Evolutionary conservation across 1,139 yeast species (phyloP).

Genomic region (Kodamaea ohmeri): DNA sequence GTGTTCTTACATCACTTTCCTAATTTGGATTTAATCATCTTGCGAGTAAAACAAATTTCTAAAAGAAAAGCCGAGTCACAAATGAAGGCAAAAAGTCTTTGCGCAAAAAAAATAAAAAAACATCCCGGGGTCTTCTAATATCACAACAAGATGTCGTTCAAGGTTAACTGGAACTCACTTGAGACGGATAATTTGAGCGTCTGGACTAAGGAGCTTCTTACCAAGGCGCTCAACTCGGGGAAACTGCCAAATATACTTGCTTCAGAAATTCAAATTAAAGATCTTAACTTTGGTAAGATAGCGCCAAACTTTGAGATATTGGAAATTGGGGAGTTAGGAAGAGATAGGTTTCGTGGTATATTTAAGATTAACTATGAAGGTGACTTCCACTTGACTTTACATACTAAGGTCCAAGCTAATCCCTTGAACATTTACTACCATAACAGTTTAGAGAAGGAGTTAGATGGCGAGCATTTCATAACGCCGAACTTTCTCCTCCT

Average conservation of each 20-base stretch:
- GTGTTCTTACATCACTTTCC: slow-evolving; percentile 5
- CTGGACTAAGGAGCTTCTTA: slow-evolving; percentile 67
- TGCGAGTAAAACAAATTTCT: not conserved
- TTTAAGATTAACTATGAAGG: slow-evolving; percentile 80
- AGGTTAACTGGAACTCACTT: slow-evolving; percentile 76
- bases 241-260: slow-evolving; percentile 74
- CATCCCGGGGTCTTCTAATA: not conserved
- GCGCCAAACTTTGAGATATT: slow-evolving; percentile 80
- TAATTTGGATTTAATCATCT: slow-evolving; percentile 3
- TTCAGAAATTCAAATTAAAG: slow-evolving; percentile 68
- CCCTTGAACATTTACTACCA: slow-evolving; percentile 68
- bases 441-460: slow-evolving; percentile 43
- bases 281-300: slow-evolving; percentile 71
- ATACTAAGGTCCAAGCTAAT: slow-evolving; percentile 83
- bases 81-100: slow-evolving; percentile 1
- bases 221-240: slow-evolving; percentile 76
- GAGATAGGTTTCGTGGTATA: slow-evolving; percentile 79
- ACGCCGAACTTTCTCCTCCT: slow-evolving; percentile 68
- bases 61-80: slow-evolving; percentile 2
- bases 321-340: slow-evolving; percentile 82
- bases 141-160: slow-evolving; percentile 60
- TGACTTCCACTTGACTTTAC: slow-evolving; percentile 74
- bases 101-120: slow-evolving; percentile 3
- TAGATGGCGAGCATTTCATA: slow-evolving; percentile 42
- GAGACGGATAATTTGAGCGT: slow-evolving; percentile 64